A percentile compares a stretch with the other conserved stretches of the same genome.
Conservation (phyloP, 73 alveolate genomes). For the Paramecium sexaurelia region DNA sequence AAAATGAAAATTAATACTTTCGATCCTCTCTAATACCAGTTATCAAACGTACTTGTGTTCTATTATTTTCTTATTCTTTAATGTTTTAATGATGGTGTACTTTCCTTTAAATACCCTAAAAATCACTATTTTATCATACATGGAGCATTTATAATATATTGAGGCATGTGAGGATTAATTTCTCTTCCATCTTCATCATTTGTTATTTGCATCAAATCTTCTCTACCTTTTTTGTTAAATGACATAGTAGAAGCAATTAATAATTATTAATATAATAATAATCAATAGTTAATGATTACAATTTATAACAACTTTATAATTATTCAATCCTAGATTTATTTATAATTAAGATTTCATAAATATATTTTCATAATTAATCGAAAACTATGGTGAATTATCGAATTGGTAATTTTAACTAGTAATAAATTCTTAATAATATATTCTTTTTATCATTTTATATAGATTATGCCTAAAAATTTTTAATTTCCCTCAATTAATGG, state of each 20-base stretch:
- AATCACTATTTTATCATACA: slow-evolving; percentile 61
- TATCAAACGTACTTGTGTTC: slow-evolving; percentile 71
- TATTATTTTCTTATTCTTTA: slow-evolving; percentile 77
- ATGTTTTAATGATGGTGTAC: slow-evolving; percentile 85
- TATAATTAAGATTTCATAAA: neutral
- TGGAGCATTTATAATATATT: slow-evolving; percentile 92
- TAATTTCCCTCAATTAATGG: neutral
- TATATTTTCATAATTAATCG: slow-evolving; percentile 22
- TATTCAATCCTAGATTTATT: neutral
- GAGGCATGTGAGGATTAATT: slow-evolving; percentile 92
- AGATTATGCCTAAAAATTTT: slow-evolving; percentile 3
- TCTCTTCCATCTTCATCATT: slow-evolving; percentile 68
- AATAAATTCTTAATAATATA: slow-evolving; percentile 21
- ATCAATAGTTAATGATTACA: neutral
- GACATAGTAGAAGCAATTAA: neutral
- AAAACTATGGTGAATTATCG: slow-evolving; percentile 20
- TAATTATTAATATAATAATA: neutral
- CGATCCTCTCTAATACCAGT: slow-evolving; percentile 83
- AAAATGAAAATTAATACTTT: neutral
- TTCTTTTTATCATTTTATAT: slow-evolving; percentile 7
- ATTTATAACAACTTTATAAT: neutral
- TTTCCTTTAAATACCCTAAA: slow-evolving; percentile 82
- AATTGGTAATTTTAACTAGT: slow-evolving; percentile 8
- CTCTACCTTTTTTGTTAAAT: slow-evolving; percentile 8
- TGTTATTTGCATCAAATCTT: neutral